phyloP scores from a whole-genome alignment of 108 stramenopile genomes.

The Conticribra guillardii region DNA sequence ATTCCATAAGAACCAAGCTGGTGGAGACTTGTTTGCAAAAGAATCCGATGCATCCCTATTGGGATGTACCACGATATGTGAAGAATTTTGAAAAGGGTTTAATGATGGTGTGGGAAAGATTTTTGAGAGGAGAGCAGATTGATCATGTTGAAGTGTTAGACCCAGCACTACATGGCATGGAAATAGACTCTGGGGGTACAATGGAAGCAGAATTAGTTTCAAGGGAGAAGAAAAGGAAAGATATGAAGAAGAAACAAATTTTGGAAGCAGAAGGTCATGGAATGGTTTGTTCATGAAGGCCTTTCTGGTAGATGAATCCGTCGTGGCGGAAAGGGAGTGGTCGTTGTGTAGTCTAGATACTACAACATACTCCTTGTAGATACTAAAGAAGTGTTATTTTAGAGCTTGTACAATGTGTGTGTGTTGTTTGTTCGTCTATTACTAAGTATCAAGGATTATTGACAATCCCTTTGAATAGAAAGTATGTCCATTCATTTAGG shows the following conservation, averaged over 20 bases:
- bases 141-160: slow-evolving; percentile 63
- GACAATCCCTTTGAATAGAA: too few species aligned
- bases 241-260: neutral
- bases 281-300: too few species aligned
- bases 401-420: too few species aligned
- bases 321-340: too few species aligned
- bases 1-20: slow-evolving; percentile 57
- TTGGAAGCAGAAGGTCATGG: too few species aligned
- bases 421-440: too few species aligned
- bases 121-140: slow-evolving; percentile 54
- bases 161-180: slow-evolving; percentile 28
- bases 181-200: neutral
- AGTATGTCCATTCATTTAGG: too few species aligned
- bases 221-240: slow-evolving; percentile 18
- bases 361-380: too few species aligned
- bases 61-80: slow-evolving; percentile 86
- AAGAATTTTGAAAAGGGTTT: slow-evolving; percentile 74
- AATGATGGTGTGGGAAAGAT: slow-evolving; percentile 64
- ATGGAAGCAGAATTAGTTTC: slow-evolving; percentile 16
- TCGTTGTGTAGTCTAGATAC: too few species aligned
- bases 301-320: too few species aligned
- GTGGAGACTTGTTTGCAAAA: slow-evolving; percentile 70
- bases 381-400: too few species aligned
- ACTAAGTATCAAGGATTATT: too few species aligned
- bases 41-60: slow-evolving; percentile 88